Evolutionary conservation across 768 basidiomycete genomes (phyloP).

Genomic region (Hysterangium stoloniferum): DNA sequence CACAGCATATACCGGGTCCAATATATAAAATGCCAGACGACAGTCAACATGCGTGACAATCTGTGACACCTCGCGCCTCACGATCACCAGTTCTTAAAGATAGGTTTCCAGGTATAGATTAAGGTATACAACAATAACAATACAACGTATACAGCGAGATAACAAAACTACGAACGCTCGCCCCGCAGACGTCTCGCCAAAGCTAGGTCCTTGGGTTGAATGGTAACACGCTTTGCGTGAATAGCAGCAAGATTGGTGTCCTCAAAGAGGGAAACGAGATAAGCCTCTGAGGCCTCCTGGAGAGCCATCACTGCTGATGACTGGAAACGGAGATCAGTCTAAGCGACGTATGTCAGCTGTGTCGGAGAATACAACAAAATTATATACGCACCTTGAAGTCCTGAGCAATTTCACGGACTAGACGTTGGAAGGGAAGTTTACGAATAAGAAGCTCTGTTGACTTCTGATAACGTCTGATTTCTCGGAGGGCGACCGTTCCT

Average conservation of each 20-base stretch:
- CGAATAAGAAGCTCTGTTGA: conserved; percentile 98
- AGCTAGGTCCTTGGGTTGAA: conserved; percentile 85
- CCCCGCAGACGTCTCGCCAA: conserved; percentile 81
- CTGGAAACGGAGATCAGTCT: conserved; percentile 93
- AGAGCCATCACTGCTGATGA: conserved; percentile 91
- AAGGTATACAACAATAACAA: conserved; percentile 3
- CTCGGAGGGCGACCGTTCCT: conserved; percentile 97
- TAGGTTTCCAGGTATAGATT: background rate
- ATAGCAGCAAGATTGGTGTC: conserved; percentile 83
- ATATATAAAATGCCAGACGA: background rate
- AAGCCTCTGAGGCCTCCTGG: conserved; percentile 88
- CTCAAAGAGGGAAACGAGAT: conserved; percentile 40
- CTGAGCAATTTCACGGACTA: conserved; percentile 93
- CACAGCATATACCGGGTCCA: too few species aligned
- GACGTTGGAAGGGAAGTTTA: conserved; percentile 98
- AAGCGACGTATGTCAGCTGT: background rate
- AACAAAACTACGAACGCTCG: conserved; percentile 58
- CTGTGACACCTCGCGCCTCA: background rate
- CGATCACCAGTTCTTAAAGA: background rate
- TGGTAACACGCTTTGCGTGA: conserved; percentile 65
- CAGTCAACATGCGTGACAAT: background rate
- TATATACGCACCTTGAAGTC: conserved; percentile 75
- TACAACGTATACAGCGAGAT: background rate
- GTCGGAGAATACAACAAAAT: background rate
- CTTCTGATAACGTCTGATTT: conserved; percentile 97